A percentile compares a stretch with the other conserved stretches of the same genome.
Evolutionary conservation across 2,329 filamentous ascomycete species (phyloP).

Genomic region (Botrytis paeoniae): DNA sequence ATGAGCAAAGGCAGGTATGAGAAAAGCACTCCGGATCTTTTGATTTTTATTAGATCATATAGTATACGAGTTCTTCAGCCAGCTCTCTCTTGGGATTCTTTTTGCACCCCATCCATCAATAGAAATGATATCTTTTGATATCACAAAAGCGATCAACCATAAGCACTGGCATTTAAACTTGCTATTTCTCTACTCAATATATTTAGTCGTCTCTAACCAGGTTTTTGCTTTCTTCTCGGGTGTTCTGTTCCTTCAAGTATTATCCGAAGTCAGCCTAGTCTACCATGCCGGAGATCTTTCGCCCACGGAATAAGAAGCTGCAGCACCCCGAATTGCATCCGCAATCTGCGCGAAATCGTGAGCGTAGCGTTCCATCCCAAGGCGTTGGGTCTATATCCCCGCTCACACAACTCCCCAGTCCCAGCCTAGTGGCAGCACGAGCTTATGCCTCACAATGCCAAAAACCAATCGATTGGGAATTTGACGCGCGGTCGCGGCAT

Average conservation of each 20-base stretch:
- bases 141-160: neutral
- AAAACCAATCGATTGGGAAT: conserved; percentile 21
- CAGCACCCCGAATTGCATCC: neutral
- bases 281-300: neutral
- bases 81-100: neutral
- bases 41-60: neutral
- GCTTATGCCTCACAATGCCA: conserved; percentile 29
- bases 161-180: neutral
- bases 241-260: neutral
- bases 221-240: neutral
- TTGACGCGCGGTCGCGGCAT: conserved; percentile 22
- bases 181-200: neutral
- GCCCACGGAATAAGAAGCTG: neutral
- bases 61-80: neutral
- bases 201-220: neutral
- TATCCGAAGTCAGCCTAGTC: neutral
- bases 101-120: neutral
- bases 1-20: neutral
- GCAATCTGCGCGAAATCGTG: neutral
- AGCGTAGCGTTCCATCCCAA: neutral
- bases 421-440: conserved; percentile 32
- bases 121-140: neutral
- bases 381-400: neutral
- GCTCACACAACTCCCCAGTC: conserved; percentile 26
- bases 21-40: neutral